Evolutionary conservation across 1,284 basidiomycete species (phyloP).

Genomic region (Cutaneotrichosporon sp.): DNA sequence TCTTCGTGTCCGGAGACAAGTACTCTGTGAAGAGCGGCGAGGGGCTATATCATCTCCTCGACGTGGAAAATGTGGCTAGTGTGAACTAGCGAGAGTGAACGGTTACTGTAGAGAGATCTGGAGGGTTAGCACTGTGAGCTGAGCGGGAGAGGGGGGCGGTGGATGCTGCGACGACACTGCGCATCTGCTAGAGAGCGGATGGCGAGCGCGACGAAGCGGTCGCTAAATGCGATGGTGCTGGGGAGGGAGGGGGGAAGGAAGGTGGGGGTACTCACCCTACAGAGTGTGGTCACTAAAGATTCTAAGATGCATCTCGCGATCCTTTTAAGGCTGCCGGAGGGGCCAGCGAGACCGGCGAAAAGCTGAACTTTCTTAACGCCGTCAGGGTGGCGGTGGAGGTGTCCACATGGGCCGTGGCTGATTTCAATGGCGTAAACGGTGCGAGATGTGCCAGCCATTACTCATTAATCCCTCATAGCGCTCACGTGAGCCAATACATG

Average conservation of each 20-base stretch:
- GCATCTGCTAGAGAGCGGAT: neutral
- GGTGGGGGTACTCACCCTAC: conserved; percentile 9
- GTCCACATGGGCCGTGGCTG: neutral
- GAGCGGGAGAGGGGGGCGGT: neutral
- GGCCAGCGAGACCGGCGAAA: neutral
- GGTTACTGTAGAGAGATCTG: conserved; percentile 52
- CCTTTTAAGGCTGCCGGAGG: neutral
- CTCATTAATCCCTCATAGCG: neutral
- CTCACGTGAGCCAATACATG: neutral
- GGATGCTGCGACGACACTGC: neutral
- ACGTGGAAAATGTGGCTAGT: conserved; percentile 54
- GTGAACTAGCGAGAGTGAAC: conserved; percentile 52
- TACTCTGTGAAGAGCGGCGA: conserved; percentile 53
- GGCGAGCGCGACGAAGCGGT: neutral
- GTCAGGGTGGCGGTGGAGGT: conserved; percentile 8
- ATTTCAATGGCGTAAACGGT: conserved; percentile 2
- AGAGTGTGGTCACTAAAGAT: conserved; percentile 13
- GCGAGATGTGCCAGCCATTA: conserved; percentile 1
- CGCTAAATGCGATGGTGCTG: neutral
- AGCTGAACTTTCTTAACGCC: conserved; percentile 4
- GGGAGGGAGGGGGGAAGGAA: neutral
- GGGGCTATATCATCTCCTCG: conserved; percentile 53
- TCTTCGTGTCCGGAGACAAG: conserved; percentile 43
- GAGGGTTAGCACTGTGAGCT: neutral
- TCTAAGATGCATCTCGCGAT: neutral